phyloP scores from a whole-genome alignment of 805 yeast genomes.

The Candida ulmi region DNA sequence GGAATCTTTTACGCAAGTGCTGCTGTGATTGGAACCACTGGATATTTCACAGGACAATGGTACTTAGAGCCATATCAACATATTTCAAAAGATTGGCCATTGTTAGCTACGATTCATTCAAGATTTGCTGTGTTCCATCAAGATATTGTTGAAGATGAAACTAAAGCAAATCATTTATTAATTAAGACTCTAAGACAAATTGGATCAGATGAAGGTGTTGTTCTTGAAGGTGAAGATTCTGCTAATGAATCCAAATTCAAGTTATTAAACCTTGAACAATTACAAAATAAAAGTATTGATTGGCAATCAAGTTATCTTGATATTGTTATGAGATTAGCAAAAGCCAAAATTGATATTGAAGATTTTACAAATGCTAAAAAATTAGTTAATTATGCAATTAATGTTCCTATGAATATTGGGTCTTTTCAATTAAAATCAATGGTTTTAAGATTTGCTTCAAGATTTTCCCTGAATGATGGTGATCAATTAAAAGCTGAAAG shows the following conservation, averaged over 20 bases:
- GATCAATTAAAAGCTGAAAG: constrained; percentile 23
- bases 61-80: constrained; percentile 10
- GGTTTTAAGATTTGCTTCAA: constrained; percentile 33
- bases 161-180: constrained; percentile 29
- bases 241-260: constrained; percentile 16
- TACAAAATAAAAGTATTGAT: constrained; percentile 22
- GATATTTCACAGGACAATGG: constrained; percentile 3
- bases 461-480: constrained; percentile 18
- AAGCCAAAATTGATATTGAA: constrained; percentile 25
- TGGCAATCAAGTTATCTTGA: constrained; percentile 32
- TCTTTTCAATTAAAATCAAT: constrained; percentile 15
- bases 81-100: constrained; percentile 8
- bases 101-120: constrained; percentile 1
- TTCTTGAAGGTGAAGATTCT: constrained; percentile 11
- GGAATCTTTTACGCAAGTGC: constrained; percentile 10
- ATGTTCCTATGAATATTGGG: constrained; percentile 26
- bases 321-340: constrained; percentile 32
- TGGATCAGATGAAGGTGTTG: constrained; percentile 26
- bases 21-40: constrained; percentile 3
- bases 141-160: constrained; percentile 26
- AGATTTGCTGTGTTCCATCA: constrained; percentile 36
- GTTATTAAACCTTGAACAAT: constrained; percentile 17
- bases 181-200: constrained; percentile 25
- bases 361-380: constrained; percentile 21
- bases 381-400: constrained; percentile 25